phyloP scores from a whole-genome alignment of 179 eudicot species.

The Silene vulgaris region DNA sequence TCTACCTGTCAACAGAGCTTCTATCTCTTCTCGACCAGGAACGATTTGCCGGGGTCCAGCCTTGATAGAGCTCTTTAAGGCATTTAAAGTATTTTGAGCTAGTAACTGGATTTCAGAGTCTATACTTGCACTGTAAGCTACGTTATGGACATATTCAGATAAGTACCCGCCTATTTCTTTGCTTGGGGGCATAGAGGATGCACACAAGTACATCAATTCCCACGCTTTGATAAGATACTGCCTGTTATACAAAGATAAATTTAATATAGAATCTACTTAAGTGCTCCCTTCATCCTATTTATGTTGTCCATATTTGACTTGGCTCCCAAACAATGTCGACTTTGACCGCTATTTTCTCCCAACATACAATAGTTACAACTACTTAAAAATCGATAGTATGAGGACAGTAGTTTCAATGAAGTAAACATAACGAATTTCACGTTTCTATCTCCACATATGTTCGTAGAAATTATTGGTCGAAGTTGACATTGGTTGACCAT shows the following conservation, averaged over 20 bases:
- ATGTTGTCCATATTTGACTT: too few species aligned
- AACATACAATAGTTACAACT: neutral
- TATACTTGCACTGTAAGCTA: constrained; percentile 53
- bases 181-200: constrained; percentile 99
- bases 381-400: neutral
- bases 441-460: neutral
- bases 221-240: constrained; percentile 69
- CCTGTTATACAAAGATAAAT: constrained; percentile 39
- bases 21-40: constrained; percentile 95
- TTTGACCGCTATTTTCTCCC: neutral
- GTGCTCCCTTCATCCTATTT: too few species aligned
- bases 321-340: neutral
- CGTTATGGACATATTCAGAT: constrained; percentile 84
- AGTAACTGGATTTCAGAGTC: constrained; percentile 75
- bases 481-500: neutral
- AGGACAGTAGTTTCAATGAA: neutral
- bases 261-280: constrained; percentile 15
- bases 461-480: neutral
- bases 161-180: constrained; percentile 92
- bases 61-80: constrained; percentile 80
- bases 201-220: constrained; percentile 95
- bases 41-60: constrained; percentile 88
- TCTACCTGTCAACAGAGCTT: constrained; percentile 79
- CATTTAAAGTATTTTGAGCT: constrained; percentile 77
- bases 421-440: neutral